These are phyloP conservation scores for Xanthoceras sorbifolium DNA, from an alignment of 345 rosid species.

Conservation along the genomic window DNA sequence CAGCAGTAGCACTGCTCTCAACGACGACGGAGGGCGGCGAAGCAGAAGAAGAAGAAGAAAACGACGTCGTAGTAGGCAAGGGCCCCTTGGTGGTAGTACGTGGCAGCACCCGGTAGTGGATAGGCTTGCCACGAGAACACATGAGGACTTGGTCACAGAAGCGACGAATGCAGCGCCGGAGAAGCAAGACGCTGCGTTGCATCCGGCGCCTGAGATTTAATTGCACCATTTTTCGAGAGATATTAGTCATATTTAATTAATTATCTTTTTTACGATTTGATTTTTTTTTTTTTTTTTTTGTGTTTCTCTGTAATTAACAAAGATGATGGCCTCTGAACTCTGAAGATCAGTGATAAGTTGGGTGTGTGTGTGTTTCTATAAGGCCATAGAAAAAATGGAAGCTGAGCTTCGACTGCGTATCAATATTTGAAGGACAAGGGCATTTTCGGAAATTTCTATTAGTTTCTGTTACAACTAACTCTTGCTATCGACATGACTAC, in stretches of 20 bases:
- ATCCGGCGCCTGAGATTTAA: constrained; percentile 44
- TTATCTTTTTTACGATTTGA: background rate
- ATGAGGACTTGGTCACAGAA: constrained; percentile 46
- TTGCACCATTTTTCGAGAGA: constrained; percentile 27
- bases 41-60: too few species aligned
- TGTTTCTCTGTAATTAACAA: background rate
- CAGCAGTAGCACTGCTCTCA: background rate
- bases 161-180: constrained; percentile 57
- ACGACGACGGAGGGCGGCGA: constrained; percentile 13
- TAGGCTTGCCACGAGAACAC: constrained; percentile 55
- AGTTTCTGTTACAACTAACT: constrained; percentile 14
- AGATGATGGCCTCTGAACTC: constrained; percentile 33
- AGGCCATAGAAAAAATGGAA: constrained; percentile 30
- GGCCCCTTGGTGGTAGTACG: constrained; percentile 19
- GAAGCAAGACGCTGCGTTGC: constrained; percentile 48
- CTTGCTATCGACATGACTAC: constrained; percentile 31
- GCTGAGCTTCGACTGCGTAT: background rate
- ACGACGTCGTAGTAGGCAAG: background rate
- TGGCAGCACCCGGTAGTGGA: constrained; percentile 47
- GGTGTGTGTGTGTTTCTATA: constrained; percentile 9
- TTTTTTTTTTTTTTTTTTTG: background rate
- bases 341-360: background rate
- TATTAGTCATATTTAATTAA: constrained; percentile 19
- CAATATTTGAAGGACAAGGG: constrained; percentile 8
- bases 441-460: constrained; percentile 24